These are phyloP conservation scores for Metrosideros polymorpha DNA, from an alignment of 441 rosid species.

Conservation along the genomic window DNA sequence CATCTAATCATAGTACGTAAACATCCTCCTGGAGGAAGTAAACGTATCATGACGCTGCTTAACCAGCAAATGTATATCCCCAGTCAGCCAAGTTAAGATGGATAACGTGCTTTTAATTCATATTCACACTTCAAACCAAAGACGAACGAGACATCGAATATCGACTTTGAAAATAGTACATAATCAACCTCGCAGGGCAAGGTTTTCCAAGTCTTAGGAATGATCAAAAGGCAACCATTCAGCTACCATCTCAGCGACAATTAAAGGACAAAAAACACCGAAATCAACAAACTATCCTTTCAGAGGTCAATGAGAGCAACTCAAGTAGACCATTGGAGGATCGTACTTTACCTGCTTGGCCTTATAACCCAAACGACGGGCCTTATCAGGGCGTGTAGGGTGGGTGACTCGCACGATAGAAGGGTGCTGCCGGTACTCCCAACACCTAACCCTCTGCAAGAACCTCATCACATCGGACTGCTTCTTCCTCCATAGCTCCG, in stretches of 20 bases:
- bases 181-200: neutral
- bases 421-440: conserved; percentile 15
- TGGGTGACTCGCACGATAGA: conserved; percentile 12
- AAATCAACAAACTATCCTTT: neutral
- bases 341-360: conserved; percentile 6
- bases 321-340: neutral
- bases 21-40: neutral
- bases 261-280: neutral
- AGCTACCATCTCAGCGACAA: neutral
- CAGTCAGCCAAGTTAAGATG: neutral
- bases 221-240: neutral
- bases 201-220: neutral
- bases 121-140: neutral
- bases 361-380: conserved; percentile 16
- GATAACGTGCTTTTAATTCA: neutral
- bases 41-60: neutral
- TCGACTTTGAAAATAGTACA: neutral
- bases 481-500: conserved; percentile 19
- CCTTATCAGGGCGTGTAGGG: conserved; percentile 18
- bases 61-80: neutral
- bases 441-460: conserved; percentile 19
- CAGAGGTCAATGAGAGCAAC: neutral
- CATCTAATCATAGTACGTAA: neutral
- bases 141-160: neutral
- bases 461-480: conserved; percentile 19